Evolutionary conservation across 305 asterid species (phyloP), one percentile per base, ranked within the genome.

Genomic region (Fraxinus baroniana): DNA sequence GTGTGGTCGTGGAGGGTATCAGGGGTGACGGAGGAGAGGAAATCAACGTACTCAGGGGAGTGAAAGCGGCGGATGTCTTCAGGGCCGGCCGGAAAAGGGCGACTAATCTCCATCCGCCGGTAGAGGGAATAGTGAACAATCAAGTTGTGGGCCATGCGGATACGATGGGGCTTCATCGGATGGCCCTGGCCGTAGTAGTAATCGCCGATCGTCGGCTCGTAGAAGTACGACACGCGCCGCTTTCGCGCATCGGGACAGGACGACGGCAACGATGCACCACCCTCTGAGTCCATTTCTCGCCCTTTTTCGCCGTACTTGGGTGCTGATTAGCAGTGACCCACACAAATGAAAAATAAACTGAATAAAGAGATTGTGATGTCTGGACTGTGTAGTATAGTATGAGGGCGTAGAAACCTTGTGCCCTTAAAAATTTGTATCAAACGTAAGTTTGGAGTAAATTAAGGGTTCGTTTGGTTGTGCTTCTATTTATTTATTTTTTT

Each of bases 101-200:
- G 85, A 52, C 76, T 46, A 46, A 88, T 85, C 75, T 86, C 90
- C 91, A 88, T 86, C 73, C 77, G 86, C 17, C 89, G 86, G 81
- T 86, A 87, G 17, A 88, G 88, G 30, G 77, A 81, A 37, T 88
- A 88, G 80, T 87, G 90, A 15, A 87, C 87, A 30, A 88, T 83
- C 17, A 88, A 85, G 78, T 85, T 83, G 81, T 88, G 91, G 37
- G 91, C 88, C 91, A 87, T 88, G 6, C 91, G 87, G 37, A 88
- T 87, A n/a, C 90, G 74, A 78, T 88, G 91, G 72, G 91, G 91
- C 52, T 87, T 88, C 90, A 88, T 87, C 22, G 91, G 91, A 79
- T 88, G 91, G 74, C 91, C 91, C 79, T 88, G 91, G 5, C 91
- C 91, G 37, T 88, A 88, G 83, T 86, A 86, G 79, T 86, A 83